Base-by-base conservation (phyloP, 345 rosid species). In the Pistacia vera region DNA sequence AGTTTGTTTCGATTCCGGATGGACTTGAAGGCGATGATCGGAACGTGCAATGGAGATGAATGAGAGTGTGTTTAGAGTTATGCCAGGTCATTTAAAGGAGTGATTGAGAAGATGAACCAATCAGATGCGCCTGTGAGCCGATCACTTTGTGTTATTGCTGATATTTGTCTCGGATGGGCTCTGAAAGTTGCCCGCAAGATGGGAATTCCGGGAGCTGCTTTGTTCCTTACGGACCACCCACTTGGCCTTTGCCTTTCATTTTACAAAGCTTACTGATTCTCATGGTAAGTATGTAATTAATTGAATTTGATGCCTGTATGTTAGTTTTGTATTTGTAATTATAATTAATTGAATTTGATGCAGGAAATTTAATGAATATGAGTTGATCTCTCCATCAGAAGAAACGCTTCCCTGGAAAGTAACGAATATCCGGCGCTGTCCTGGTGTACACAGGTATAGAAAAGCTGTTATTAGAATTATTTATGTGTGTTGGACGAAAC, bases 71-170 rank as follows among this genome's bases (percentile, higher is more conserved):
- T 17, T 14, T 8, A 73, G 59, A 35, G 72, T 44, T 52, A 74
- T 74, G 83, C 69, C 80, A 11, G 59, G 44, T 11, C 70, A 63
- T 36, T 63, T 84, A 33, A 63, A 66, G 75, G 61, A 56, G 8
- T 66, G 79, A 78, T 86, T 20, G 72, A 79, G 79, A 75, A 81
- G 8, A 33, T 77, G 11, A 79, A 81, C 28, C 2, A 55, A n/a
- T 61, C 68, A 4, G 59, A 57, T 36, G 16, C 0, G 22, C 22
- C 22, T 68, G 56, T 0, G 83, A 80, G 63, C 30, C 52, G 65
- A 79, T 84, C 70, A 51, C 64, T 7, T 86, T n/a, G 86, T 65
- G 57, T 84, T 3, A 1, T 84, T 14, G 71, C 73, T 52, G 86
- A 86, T 74, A 28, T 5, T 16, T 38, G 36, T 1, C 16, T 76